Base-by-base conservation (phyloP, 1,284 basidiomycete genomes). In the Sanguinoderma infundibulare region DNA sequence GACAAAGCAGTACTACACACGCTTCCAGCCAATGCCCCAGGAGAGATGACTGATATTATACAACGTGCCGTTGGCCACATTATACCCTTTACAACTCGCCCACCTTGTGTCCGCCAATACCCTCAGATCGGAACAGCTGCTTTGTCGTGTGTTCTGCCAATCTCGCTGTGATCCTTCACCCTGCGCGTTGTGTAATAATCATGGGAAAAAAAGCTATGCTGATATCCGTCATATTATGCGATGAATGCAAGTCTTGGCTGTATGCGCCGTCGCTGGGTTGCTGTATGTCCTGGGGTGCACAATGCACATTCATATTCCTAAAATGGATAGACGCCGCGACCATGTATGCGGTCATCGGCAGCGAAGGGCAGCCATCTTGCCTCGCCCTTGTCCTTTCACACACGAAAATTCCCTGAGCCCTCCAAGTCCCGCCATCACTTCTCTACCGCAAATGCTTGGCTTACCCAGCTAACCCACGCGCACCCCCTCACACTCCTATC, bases 1-100 rank as follows among this genome's bases (percentile, higher is more conserved):
- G 80, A 89, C 57, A 74, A 98, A 97, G 73, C 84, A 86, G 51
- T 87, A 86, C 65, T 95, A 94, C 69, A 81, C 81, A 15, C 81
- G 87, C 12, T 94, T 93, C 72, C 73, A 73, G 50, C 71, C 72
- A 7, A 54, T 70, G 4, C 71, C 72, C 0, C 55, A 65, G 1
- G 70, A 72, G 30, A 59, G 69, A 46, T 70, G 46, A 63, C 22
- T 12, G 32, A 35, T 36, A 28, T 8, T 17, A 12, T 22, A n/a
- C n/a, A n/a, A n/a, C n/a, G n/a, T n/a, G n/a, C n/a, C n/a, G n/a
- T 28, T 14, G 3, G 40, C 40, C 15, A 53, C 26, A 47, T n/a
- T 60, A 63, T 66, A 66, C 62, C 62, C 64, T 56, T 24, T 47
- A n/a, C n/a, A n/a, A n/a, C n/a, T n/a, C n/a, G n/a, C n/a, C n/a